Conservation (phyloP, 805 yeast genomes). For the Scheffersomyces lignosus region DNA sequence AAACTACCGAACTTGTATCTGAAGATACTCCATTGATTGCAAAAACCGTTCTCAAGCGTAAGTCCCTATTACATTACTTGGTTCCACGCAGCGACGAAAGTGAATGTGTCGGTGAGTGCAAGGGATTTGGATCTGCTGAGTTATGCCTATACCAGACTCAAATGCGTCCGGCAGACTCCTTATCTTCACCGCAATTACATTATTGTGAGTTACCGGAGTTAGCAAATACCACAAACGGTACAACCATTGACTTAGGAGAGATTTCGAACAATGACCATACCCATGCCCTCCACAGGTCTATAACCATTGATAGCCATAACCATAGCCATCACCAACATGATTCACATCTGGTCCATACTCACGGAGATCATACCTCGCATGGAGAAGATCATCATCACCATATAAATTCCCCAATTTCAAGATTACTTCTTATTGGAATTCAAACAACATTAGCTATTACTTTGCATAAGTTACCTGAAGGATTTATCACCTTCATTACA, state of each 20-base stretch:
- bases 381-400: conserved; percentile 72
- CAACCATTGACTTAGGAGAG: too few species aligned
- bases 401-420: conserved; percentile 71
- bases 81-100: conserved; percentile 19
- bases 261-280: conserved; percentile 3
- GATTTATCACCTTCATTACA: conserved; percentile 83
- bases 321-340: conserved; percentile 3
- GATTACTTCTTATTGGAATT: conserved; percentile 81
- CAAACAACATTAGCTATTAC: conserved; percentile 89
- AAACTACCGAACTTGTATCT: neutral
- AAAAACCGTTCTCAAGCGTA: conserved; percentile 7
- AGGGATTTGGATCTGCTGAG: conserved; percentile 48
- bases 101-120: conserved; percentile 43
- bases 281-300: neutral
- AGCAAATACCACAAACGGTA: too few species aligned
- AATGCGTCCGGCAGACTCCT: conserved; percentile 5
- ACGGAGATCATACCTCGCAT: conserved; percentile 26
- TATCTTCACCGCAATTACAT: conserved; percentile 24
- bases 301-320: neutral
- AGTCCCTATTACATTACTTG: conserved; percentile 28
- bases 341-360: conserved; percentile 3
- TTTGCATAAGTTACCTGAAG: conserved; percentile 92
- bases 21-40: conserved; percentile 17
- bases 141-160: conserved; percentile 17
- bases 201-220: conserved; percentile 42